Evolutionary conservation across 2,329 filamentous ascomycete genomes (phyloP).

Genomic region (Pestalotiopsis sp.): DNA sequence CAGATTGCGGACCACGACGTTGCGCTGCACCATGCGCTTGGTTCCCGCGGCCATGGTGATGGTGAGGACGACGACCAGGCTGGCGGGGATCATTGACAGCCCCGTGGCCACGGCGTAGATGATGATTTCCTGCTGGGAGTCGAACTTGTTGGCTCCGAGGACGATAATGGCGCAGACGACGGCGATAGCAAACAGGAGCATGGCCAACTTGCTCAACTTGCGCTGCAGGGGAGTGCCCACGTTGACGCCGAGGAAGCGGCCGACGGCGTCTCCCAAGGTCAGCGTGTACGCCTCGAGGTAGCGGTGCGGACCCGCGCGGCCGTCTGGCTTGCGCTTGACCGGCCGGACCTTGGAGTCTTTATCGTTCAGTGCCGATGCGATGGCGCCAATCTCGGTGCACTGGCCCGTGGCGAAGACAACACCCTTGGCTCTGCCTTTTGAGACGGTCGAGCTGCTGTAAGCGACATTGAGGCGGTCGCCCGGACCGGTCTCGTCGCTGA

Average conservation of each 20-base stretch:
- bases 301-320: slow-evolving; percentile 52
- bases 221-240: slow-evolving; percentile 71
- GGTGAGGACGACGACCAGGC: slow-evolving; percentile 63
- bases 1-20: slow-evolving; percentile 60
- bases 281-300: slow-evolving; percentile 46
- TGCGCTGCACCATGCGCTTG: slow-evolving; percentile 55
- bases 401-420: slow-evolving; percentile 62
- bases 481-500: slow-evolving; percentile 52
- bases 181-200: slow-evolving; percentile 66
- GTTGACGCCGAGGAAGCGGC: slow-evolving; percentile 65
- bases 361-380: slow-evolving; percentile 59
- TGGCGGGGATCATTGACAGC: slow-evolving; percentile 62
- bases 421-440: slow-evolving; percentile 60
- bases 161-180: slow-evolving; percentile 70
- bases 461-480: slow-evolving; percentile 65
- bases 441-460: slow-evolving; percentile 62
- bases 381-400: slow-evolving; percentile 64
- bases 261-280: slow-evolving; percentile 58
- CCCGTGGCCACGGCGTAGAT: slow-evolving; percentile 61
- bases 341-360: slow-evolving; percentile 51
- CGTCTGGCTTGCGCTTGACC: slow-evolving; percentile 52
- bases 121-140: slow-evolving; percentile 56
- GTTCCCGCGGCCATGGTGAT: slow-evolving; percentile 65
- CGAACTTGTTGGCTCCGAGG: slow-evolving; percentile 62
- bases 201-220: slow-evolving; percentile 67